These are phyloP conservation scores for Davidsoniella neocaledoniae DNA, from an alignment of 2,329 filamentous ascomycete species.

Conservation along the genomic window DNA sequence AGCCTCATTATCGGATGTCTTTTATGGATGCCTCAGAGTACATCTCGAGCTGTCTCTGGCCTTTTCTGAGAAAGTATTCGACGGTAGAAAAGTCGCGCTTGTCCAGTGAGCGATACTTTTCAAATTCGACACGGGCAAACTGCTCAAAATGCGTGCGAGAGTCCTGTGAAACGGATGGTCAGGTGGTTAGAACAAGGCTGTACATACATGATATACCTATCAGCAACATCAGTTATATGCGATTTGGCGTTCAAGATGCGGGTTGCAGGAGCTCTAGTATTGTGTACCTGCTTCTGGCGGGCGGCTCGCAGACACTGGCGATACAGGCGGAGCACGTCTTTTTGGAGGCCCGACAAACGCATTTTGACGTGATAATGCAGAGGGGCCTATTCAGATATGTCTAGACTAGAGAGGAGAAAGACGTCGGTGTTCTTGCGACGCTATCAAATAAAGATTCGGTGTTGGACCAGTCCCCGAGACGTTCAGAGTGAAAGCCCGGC, in stretches of 20 bases:
- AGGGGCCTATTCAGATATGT: too few species aligned
- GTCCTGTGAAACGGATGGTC: constrained; percentile 22
- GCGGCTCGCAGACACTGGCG: constrained; percentile 69
- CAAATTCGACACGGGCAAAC: constrained; percentile 59
- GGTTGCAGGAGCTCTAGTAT: not conserved
- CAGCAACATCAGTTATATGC: too few species aligned
- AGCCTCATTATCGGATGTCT: constrained; percentile 39
- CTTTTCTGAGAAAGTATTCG: constrained; percentile 71
- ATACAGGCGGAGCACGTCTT: constrained; percentile 74
- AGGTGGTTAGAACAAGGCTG: not conserved
- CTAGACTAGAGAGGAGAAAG: too few species aligned
- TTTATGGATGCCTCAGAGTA: constrained; percentile 69
- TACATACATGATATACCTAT: too few species aligned
- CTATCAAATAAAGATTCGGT: too few species aligned
- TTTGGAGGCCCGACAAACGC: constrained; percentile 71
- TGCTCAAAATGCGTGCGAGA: constrained; percentile 43
- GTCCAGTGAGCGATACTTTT: constrained; percentile 48
- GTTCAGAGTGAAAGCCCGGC: too few species aligned
- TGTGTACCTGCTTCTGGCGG: constrained; percentile 59
- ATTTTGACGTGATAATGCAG: constrained; percentile 11
- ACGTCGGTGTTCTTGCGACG: too few species aligned
- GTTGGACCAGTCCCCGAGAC: too few species aligned
- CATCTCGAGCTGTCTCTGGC: constrained; percentile 62
- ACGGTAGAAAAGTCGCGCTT: constrained; percentile 78
- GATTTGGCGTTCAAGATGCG: too few species aligned